Base-by-base conservation (phyloP, 441 rosid species). In the Populus hybrid region DNA sequence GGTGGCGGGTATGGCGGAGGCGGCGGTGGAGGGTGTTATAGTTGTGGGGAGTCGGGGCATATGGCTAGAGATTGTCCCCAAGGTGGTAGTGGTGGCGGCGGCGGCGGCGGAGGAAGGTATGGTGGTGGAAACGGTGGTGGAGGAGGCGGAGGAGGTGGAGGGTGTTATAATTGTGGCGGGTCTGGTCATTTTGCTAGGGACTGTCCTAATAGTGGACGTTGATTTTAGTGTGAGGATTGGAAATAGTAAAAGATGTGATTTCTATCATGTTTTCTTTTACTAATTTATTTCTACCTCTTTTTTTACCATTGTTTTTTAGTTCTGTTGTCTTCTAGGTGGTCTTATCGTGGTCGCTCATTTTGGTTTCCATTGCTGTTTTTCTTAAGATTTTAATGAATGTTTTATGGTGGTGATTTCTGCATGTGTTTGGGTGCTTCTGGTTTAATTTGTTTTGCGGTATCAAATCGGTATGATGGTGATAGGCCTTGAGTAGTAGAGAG, bases 111-210 rank as follows among this genome's bases (percentile, higher is more conserved):
- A 8, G 81, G 78, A 10, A 30, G 32, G 32, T 30, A 30, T 30
- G 32, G 32, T 30, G 32, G 32, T 30, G 32, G 32, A 3, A 30
- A 4, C 32, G 63, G 84, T 12, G 78, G 83, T 6, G 70, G 77
- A 0, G 84, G 89, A 0, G 76, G 87, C 0, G 90, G 90, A 0
- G 93, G 91, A 0, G 84, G 84, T 0, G 88, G 89, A 0, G 84
- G 83, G 84, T 91, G 95, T 54, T 91, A 80, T 38, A 72, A 72
- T 63, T 91, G 95, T 42, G 91, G 90, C 6, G 83, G n/a, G 63
- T 38, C 74, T 32, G 93, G 91, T n/a, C 95, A 91, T 81, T 42
- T 91, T 64, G 93, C 95, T 6, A 78, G 95, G 71, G 92, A 90
- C 64, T 92, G 97, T 65, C 83, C 86, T 1, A 84, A 46, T 72